These are phyloP conservation scores for Wallemia mellicola DNA, from an alignment of 1,284 basidiomycete species.

Conservation along the genomic window DNA sequence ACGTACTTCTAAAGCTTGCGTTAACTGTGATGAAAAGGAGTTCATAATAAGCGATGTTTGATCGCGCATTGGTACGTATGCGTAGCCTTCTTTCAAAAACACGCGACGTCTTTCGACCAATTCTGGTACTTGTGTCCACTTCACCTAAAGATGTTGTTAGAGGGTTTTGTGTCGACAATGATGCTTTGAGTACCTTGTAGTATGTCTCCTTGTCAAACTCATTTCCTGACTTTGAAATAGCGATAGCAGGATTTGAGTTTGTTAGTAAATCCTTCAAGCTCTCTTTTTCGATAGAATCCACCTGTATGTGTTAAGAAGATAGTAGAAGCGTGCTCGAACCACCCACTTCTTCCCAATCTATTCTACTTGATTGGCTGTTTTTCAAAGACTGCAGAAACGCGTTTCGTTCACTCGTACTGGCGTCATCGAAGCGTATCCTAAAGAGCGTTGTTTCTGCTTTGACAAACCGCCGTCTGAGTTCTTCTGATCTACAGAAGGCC, in stretches of 20 bases:
- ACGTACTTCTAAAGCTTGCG: slow-evolving; percentile 45
- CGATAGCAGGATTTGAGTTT: not conserved
- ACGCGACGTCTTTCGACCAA: slow-evolving; percentile 63
- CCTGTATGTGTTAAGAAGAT: slow-evolving; percentile 18
- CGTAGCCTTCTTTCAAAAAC: slow-evolving; percentile 49
- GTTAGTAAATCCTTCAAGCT: not conserved
- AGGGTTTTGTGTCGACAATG: not conserved
- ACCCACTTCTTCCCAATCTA: slow-evolving; percentile 42
- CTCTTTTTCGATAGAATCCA: slow-evolving; percentile 29
- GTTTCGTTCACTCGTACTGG: slow-evolving; percentile 30
- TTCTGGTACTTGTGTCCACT: slow-evolving; percentile 79
- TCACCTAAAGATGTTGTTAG: slow-evolving; percentile 16
- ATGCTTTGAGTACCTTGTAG: slow-evolving; percentile 27
- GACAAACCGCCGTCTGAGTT: slow-evolving; percentile 61
- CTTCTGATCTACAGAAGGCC: slow-evolving; percentile 91
- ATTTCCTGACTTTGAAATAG: not conserved
- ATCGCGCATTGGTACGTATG: slow-evolving; percentile 57
- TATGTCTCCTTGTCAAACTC: slow-evolving; percentile 26
- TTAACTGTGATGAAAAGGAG: slow-evolving; percentile 51
- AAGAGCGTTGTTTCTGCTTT: slow-evolving; percentile 70
- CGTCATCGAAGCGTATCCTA: slow-evolving; percentile 46
- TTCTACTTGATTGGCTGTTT: slow-evolving; percentile 11
- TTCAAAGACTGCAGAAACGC: slow-evolving; percentile 41
- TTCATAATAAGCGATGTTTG: slow-evolving; percentile 67
- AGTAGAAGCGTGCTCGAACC: not conserved